Evolutionary conservation across 1,284 basidiomycete species (phyloP), one percentile per base, ranked within the genome.

Genomic region (Lignosus rhinocerotis): DNA sequence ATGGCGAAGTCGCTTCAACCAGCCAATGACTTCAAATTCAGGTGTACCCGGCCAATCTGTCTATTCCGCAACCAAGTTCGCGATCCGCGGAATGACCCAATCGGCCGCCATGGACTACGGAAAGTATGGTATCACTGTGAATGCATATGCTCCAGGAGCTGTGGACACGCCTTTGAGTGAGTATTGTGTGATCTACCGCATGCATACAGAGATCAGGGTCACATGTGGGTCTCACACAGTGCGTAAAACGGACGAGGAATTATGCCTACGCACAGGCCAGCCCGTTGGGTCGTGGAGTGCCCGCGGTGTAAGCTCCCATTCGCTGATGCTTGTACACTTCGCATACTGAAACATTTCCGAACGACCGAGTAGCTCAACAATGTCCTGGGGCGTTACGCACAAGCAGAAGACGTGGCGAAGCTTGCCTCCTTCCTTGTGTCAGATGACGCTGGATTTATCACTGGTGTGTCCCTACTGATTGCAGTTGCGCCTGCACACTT

Each of bases 301-400:
- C 16, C 7, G 31, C 1, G 52, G 21, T 25, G 11, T 19, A 58
- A 57, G 59, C 30, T 25, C 31, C 1, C 47, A 46, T 5, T 52
- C 62, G 2, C 60, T 61, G 42, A 46, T 58, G 34, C 45, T 54
- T 3, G 36, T 51, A 43, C 33, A 53, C 73, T 75, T 45, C 67
- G 63, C 17, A 69, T 66, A 79, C 79, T 77, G 32, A 75, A 65
- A 10, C 81, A 66, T 19, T 62, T 69, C 49, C 79, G 78, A 62
- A 78, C 75, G 21, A 8, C 2, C 2, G 30, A 30, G 10, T 2
- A 58, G 55, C 45, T 55, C 42, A 39, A 25, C 8, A 60, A 50
- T 32, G 48, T 59, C 12, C 48, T 66, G 0, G 70, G 65, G 14
- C 54, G 63, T 2, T 53, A 67, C 21, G 72, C 72, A 21, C 61